Evolutionary conservation across 441 rosid species (phyloP).

Genomic region (Kokia cookei): DNA sequence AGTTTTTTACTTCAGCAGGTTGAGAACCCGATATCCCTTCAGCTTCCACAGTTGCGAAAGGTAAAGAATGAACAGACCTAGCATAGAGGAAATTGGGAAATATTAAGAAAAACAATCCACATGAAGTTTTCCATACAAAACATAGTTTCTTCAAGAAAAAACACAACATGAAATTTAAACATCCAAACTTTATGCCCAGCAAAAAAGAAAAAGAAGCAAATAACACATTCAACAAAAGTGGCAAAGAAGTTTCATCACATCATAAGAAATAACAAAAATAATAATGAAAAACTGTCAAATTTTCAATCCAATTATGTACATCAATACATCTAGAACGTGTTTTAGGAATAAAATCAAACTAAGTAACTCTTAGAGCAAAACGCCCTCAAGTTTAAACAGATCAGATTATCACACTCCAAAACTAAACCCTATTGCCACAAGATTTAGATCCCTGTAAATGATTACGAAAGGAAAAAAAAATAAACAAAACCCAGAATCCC

Average conservation of each 20-base stretch:
- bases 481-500: not conserved
- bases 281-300: not conserved
- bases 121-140: not conserved
- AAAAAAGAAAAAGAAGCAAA: not conserved
- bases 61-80: conserved; percentile 65
- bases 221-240: not conserved
- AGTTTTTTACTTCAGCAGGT: conserved; percentile 81
- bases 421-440: not conserved
- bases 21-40: conserved; percentile 79
- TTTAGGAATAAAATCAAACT: not conserved
- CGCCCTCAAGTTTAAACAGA: not conserved
- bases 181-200: not conserved
- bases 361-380: not conserved
- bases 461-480: not conserved
- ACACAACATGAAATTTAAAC: not conserved
- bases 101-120: not conserved
- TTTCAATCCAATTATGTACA: not conserved
- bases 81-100: not conserved
- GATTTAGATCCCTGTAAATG: not conserved
- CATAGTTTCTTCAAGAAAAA: not conserved
- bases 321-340: not conserved
- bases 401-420: not conserved
- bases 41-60: conserved; percentile 79
- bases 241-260: not conserved
- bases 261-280: not conserved